Evolutionary conservation across 2,329 filamentous ascomycete species (phyloP).

Genomic region (Fusarium bactridioides): DNA sequence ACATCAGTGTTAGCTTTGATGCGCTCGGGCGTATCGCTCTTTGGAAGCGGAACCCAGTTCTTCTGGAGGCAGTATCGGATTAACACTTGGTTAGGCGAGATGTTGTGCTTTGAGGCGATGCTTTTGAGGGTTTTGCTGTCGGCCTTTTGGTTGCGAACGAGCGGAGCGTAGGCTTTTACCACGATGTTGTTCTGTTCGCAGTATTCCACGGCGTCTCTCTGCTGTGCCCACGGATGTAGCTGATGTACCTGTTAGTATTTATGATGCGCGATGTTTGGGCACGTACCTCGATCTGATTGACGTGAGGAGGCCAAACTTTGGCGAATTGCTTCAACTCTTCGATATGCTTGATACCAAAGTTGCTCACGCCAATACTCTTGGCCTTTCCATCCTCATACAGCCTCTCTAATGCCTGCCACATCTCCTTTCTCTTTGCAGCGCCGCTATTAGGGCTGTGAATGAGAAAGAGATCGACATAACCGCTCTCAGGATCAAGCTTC

Average conservation of each 20-base stretch:
- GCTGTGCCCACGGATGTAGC: conserved; percentile 75
- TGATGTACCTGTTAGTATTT: conserved; percentile 61
- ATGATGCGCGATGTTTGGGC: background rate
- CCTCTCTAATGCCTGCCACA: conserved; percentile 73
- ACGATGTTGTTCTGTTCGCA: conserved; percentile 82
- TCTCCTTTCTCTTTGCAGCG: conserved; percentile 61
- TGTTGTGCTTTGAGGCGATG: conserved; percentile 66
- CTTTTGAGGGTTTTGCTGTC: conserved; percentile 63
- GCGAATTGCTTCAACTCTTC: conserved; percentile 71
- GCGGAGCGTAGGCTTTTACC: conserved; percentile 48
- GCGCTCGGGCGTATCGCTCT: conserved; percentile 66
- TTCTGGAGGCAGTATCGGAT: conserved; percentile 75
- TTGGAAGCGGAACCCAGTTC: conserved; percentile 70
- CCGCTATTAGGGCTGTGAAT: conserved; percentile 71
- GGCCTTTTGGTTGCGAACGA: conserved; percentile 44
- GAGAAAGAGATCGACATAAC: conserved; percentile 74
- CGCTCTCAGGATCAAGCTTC: conserved; percentile 62
- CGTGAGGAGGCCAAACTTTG: conserved; percentile 70
- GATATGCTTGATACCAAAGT: conserved; percentile 72
- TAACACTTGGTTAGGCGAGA: conserved; percentile 68
- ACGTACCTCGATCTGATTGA: conserved; percentile 74
- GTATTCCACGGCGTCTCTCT: conserved; percentile 45
- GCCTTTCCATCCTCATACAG: conserved; percentile 66
- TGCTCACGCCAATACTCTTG: conserved; percentile 74
- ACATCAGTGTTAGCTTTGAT: conserved; percentile 68